Conservation (phyloP, 768 basidiomycete species). For the Suillus subluteus region DNA sequence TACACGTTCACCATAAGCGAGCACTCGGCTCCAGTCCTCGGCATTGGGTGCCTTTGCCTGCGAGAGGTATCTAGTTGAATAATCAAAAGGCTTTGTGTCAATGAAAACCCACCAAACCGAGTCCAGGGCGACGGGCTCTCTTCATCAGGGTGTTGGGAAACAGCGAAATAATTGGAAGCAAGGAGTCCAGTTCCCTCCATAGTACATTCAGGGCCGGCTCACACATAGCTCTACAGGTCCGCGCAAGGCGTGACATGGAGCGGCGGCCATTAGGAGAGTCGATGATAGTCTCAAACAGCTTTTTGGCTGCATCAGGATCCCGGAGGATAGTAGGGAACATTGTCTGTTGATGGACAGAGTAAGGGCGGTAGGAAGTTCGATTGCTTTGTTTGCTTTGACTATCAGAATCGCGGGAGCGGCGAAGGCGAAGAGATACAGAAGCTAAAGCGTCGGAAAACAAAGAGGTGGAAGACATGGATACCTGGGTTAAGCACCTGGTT, state of each 20-base stretch:
- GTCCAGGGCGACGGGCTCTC: constrained; percentile 70
- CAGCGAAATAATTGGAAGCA: constrained; percentile 70
- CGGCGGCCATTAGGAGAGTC: constrained; percentile 68
- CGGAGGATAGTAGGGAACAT: constrained; percentile 59
- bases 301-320: constrained; percentile 61
- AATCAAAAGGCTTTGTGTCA: constrained; percentile 13
- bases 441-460: constrained; percentile 41
- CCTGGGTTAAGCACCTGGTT: constrained; percentile 35
- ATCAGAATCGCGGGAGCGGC: constrained; percentile 35
- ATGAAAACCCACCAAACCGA: constrained; percentile 66
- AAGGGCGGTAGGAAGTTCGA: constrained; percentile 41
- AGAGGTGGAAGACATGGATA: constrained; percentile 41
- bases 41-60: constrained; percentile 64
- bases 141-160: constrained; percentile 72
- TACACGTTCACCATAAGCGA: constrained; percentile 70
- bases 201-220: constrained; percentile 73
- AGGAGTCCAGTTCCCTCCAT: constrained; percentile 79
- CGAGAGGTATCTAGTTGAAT: constrained; percentile 4
- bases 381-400: constrained; percentile 30
- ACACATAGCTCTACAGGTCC: constrained; percentile 74
- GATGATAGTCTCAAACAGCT: constrained; percentile 53
- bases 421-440: constrained; percentile 38
- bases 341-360: constrained; percentile 53
- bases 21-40: constrained; percentile 70
- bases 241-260: constrained; percentile 68